phyloP scores from a whole-genome alignment of 2,329 filamentous ascomycete species.

The Sarocladium kiliense region DNA sequence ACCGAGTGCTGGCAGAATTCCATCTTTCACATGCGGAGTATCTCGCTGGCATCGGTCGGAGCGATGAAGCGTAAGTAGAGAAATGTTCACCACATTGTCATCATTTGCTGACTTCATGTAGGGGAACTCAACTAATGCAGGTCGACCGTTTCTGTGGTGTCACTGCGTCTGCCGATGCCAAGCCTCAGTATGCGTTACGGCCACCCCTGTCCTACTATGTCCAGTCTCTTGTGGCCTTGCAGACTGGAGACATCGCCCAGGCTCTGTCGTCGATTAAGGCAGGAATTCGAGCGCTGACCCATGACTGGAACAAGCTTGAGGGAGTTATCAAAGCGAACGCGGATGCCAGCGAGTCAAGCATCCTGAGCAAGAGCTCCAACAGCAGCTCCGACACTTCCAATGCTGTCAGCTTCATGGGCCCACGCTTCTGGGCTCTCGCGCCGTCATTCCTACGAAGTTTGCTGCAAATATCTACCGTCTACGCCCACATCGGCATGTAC shows the following conservation, averaged over 20 bases:
- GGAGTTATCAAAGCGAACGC: conserved; percentile 15
- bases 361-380: conserved; percentile 16
- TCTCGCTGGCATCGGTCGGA: conserved; percentile 59
- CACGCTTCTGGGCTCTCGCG: conserved; percentile 76
- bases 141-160: conserved; percentile 32
- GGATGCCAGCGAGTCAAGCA: conserved; percentile 20
- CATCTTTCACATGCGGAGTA: conserved; percentile 73
- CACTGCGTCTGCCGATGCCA: conserved; percentile 21
- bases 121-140: conserved; percentile 26
- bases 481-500: conserved; percentile 79
- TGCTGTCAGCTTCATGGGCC: conserved; percentile 27
- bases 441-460: conserved; percentile 67
- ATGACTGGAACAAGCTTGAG: conserved; percentile 52
- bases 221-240: conserved; percentile 60
- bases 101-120: neutral
- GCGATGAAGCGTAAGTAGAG: conserved; percentile 46
- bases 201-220: conserved; percentile 29
- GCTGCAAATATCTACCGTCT: conserved; percentile 69
- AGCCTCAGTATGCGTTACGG: conserved; percentile 25
- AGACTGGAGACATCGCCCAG: conserved; percentile 52
- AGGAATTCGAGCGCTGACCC: conserved; percentile 49
- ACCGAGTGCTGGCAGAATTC: conserved; percentile 43
- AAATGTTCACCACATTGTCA: neutral
- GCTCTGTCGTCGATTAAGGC: conserved; percentile 54
- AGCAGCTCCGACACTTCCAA: conserved; percentile 19